Conservation (phyloP, 2,329 filamentous ascomycete species). For the Apiospora phragmitis region DNA sequence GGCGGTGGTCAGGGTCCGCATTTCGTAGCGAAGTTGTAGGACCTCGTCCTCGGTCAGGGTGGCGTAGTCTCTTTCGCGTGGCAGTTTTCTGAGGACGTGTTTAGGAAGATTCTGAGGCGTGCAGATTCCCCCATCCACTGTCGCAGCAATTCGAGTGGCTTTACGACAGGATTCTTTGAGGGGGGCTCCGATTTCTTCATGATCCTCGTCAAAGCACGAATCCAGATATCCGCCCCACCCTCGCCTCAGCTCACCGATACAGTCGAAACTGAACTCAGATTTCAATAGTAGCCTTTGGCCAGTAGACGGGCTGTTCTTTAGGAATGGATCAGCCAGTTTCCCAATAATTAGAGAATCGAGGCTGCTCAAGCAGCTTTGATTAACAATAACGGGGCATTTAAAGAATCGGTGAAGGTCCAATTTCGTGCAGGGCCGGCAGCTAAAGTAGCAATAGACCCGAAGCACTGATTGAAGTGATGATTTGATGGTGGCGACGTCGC, state of each 20-base stretch:
- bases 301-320: background rate
- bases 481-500: background rate
- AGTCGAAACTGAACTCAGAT: too few relatives aligned
- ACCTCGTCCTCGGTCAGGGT: background rate
- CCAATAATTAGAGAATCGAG: background rate
- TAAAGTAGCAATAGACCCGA: background rate
- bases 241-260: too few relatives aligned
- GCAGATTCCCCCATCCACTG: background rate
- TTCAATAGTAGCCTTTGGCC: background rate
- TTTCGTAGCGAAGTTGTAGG: background rate
- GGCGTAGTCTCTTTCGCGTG: too few relatives aligned
- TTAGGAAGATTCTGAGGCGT: background rate
- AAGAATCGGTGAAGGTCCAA: background rate
- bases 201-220: too few relatives aligned
- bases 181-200: background rate
- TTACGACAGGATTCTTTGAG: background rate
- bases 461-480: background rate
- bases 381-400: background rate
- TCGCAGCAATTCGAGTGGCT: background rate
- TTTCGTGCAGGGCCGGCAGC: background rate
- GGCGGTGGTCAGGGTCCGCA: background rate
- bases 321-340: background rate
- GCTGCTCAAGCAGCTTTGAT: background rate
- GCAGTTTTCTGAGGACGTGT: background rate
- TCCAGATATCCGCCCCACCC: too few relatives aligned